Conservation (phyloP, 2,329 filamentous ascomycete genomes). For the Lasiodiplodia theobromae region DNA sequence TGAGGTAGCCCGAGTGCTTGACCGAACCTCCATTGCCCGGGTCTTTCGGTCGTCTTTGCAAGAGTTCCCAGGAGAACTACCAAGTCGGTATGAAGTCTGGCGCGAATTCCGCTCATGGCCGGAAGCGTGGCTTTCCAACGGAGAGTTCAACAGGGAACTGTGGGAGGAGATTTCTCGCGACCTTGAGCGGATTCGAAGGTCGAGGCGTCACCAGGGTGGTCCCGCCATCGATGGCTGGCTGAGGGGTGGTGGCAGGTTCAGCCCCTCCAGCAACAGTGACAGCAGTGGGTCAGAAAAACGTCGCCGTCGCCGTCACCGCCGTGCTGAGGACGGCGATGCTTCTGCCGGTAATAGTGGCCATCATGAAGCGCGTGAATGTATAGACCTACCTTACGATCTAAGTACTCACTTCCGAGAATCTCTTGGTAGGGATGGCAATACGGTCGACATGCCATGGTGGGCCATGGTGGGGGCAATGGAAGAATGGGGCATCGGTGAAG, state of each 20-base stretch:
- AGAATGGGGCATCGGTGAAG: no score
- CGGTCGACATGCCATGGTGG: no score
- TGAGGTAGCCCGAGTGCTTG: no score
- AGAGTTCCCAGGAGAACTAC: neutral
- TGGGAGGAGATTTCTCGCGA: neutral
- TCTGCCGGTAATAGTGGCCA: no score
- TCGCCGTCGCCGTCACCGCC: neutral
- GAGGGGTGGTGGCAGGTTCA: no score
- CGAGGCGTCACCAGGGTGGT: no score
- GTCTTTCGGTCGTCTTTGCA: neutral
- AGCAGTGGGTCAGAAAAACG: neutral
- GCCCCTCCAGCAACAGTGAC: neutral
- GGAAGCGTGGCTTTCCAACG: neutral
- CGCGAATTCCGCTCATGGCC: neutral
- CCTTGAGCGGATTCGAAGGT: neutral
- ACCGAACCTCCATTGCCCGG: neutral
- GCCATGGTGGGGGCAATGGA: no score
- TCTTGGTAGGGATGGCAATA: no score
- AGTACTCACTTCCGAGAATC: no score
- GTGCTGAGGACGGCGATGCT: neutral
- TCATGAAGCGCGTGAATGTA: no score
- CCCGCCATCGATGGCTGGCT: no score
- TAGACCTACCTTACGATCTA: no score
- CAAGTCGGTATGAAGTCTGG: neutral
- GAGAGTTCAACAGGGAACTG: neutral